phyloP scores from a whole-genome alignment of 139 green algal genomes.

The Auxenochlorella pyrenoidosa region DNA sequence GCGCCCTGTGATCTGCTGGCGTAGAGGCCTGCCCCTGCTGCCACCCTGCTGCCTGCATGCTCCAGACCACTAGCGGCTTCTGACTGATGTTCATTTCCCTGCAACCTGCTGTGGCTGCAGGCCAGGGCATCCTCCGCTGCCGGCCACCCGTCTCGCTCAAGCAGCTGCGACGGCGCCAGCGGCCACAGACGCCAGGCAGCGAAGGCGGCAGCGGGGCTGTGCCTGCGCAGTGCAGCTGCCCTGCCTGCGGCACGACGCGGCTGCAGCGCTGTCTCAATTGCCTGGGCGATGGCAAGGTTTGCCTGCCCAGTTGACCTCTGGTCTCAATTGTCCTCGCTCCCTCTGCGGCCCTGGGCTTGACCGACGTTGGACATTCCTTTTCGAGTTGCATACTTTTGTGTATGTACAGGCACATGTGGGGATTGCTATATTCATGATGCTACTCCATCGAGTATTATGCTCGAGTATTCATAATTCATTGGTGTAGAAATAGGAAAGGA shows the following conservation, averaged over 20 bases:
- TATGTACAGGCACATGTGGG: too few relatives aligned
- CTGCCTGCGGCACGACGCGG: conserved; percentile 39
- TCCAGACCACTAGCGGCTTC: too few relatives aligned
- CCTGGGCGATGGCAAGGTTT: conserved; percentile 40
- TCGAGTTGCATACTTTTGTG: not conserved
- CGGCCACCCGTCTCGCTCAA: conserved; percentile 21
- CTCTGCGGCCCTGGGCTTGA: too few relatives aligned
- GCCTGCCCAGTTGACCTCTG: not conserved
- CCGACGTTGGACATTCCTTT: not conserved
- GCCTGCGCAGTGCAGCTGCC: conserved; percentile 29
- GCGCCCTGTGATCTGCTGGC: not conserved
- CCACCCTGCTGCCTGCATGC: not conserved
- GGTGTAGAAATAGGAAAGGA: too few relatives aligned
- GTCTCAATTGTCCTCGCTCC: not conserved
- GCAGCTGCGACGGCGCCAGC: conserved; percentile 9
- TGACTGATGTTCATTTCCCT: too few relatives aligned
- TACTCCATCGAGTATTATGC: too few relatives aligned
- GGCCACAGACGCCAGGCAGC: not conserved
- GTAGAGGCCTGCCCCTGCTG: not conserved
- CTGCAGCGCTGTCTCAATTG: conserved; percentile 51
- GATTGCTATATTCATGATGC: too few relatives aligned
- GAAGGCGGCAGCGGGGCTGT: not conserved
- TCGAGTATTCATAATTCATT: too few relatives aligned
- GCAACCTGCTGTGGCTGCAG: not conserved
- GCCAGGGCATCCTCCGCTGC: conserved; percentile 25